Evolutionary conservation across 108 stramenopile genomes (phyloP), one percentile per base, ranked within the genome.

Genomic region (Pseudonitzschia pungens): DNA sequence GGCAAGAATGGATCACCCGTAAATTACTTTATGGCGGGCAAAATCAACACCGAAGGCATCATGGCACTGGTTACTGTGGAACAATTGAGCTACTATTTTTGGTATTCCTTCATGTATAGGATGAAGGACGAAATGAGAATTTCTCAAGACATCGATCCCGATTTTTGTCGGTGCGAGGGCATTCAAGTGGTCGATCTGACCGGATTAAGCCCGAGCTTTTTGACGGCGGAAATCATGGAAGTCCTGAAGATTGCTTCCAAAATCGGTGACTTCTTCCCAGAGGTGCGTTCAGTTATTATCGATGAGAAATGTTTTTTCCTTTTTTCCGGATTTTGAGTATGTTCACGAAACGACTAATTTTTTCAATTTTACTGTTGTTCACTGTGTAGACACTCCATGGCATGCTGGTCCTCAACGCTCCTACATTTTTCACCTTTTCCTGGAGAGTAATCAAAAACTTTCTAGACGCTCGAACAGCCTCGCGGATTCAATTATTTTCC

Each of bases 181-280:
- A 81, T 92, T 36, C 77, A 68, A 41, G 71, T 90, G 18, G 64
- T 90, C 32, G 89, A 92, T 69, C 65, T 92, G 41, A 77, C 75
- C 42, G 83, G 85, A 60, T 58, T 92, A 62, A 81, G 83, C 43
- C 68, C 78, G 12, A 48, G 65, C n/a, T 73, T 83, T 40, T 57
- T 89, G 52, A 83, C 83, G 11, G 53, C 67, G 16, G 83, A 86
- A 31, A 85, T 87, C 20, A 72, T 89, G 44, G 84, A 84, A 48
- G 85, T 86, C 52, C 70, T 92, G 65, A 89, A 89, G 73, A 71
- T 77, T 16, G 50, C 70, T 10, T 55, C 65, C 31, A 82, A 78
- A 54, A 56, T 82, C 32, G 41, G 54, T 27, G 81, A 82, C 53
- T 82, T 77, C 73, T 82, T 75, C 42, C 81, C 81, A 20, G 81